Evolutionary conservation across 108 stramenopile genomes (phyloP).

Genomic region (Nitzschia palea): DNA sequence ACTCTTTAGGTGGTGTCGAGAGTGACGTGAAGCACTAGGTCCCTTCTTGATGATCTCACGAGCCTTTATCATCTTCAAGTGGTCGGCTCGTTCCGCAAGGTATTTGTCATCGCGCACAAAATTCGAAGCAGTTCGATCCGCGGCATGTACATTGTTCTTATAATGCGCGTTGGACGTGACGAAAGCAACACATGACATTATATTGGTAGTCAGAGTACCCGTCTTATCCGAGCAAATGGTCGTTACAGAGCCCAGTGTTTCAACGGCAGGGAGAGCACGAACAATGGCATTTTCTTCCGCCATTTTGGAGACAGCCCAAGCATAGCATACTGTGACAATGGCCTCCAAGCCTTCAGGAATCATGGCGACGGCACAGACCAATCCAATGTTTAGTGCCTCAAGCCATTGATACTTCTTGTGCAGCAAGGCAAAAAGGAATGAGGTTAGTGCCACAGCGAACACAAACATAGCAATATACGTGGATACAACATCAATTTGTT

Average conservation of each 20-base stretch:
- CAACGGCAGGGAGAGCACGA: conserved; percentile 91
- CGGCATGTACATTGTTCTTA: conserved; percentile 60
- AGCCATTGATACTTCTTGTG: conserved; percentile 36
- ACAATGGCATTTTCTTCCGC: conserved; percentile 87
- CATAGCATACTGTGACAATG: conserved; percentile 92
- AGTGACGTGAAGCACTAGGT: conserved; percentile 26
- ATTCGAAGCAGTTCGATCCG: conserved; percentile 45
- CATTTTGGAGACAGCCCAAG: conserved; percentile 89
- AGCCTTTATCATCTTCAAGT: conserved; percentile 29
- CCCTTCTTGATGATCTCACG: conserved; percentile 36
- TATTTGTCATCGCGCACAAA: conserved; percentile 65
- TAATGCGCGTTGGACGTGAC: conserved; percentile 73
- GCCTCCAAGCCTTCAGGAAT: conserved; percentile 97
- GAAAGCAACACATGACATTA: conserved; percentile 84
- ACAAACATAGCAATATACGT: conserved; percentile 83
- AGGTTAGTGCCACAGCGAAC: conserved; percentile 64
- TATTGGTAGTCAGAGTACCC: conserved; percentile 96
- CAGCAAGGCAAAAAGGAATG: conserved; percentile 82
- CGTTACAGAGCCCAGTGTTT: conserved; percentile 96
- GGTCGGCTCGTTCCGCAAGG: conserved; percentile 50
- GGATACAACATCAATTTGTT: conserved; percentile 90
- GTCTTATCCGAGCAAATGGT: conserved; percentile 99
- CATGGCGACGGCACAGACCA: conserved; percentile 93
- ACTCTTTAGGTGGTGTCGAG: conserved; percentile 6
- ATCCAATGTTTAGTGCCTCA: conserved; percentile 72